Conservation (phyloP, 202 grass and related monocot species). For the Setaria italica region DNA sequence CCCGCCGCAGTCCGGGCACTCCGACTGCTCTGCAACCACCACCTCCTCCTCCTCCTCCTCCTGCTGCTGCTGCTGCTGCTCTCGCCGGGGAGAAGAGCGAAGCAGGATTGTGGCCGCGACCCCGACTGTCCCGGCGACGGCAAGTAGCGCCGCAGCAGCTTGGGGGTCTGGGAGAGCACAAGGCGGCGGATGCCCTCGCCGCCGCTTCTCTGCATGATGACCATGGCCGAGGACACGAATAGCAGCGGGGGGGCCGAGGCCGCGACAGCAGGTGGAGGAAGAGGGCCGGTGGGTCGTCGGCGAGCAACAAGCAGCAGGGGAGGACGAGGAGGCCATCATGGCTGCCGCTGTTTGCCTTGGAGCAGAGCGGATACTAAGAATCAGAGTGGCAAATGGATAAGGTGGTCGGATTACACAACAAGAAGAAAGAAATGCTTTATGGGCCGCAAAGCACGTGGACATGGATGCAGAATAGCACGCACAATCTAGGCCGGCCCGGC, state of each 20-base stretch:
- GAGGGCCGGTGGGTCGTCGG: neutral
- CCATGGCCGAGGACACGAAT: neutral
- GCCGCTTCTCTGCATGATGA: neutral
- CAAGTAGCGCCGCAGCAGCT: conserved; percentile 20
- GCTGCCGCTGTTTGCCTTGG: no score
- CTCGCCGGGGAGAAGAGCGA: neutral
- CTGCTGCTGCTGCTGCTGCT: no score
- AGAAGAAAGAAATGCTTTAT: no score
- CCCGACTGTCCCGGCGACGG: conserved; percentile 35
- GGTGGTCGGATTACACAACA: no score
- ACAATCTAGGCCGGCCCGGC: no score
- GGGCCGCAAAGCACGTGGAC: no score
- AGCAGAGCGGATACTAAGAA: no score
- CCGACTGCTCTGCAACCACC: no score
- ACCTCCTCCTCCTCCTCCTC: no score
- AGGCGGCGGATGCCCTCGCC: neutral
- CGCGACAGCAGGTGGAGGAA: neutral
- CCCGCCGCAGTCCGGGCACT: conserved; percentile 47
- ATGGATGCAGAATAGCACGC: no score
- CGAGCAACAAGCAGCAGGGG: neutral
- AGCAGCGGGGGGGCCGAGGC: neutral
- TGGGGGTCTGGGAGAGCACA: conserved; percentile 24
- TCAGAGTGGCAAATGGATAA: no score
- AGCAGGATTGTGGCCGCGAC: conserved; percentile 37
- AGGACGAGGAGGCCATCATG: neutral